phyloP scores from a whole-genome alignment of 2,329 filamentous ascomycete species.

The Colletotrichum echinochloae region DNA sequence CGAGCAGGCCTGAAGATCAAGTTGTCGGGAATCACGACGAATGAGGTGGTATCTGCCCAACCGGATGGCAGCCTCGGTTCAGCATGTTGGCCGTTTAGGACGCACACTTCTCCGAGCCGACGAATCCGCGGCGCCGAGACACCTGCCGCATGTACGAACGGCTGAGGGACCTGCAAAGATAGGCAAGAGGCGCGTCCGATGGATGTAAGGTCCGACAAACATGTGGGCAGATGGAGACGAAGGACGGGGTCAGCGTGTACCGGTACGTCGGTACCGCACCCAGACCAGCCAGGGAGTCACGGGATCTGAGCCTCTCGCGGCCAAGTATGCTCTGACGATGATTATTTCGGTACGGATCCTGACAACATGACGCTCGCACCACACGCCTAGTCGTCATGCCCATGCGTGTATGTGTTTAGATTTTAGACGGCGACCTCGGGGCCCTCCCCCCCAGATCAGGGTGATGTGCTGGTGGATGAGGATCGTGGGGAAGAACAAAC shows the following conservation, averaged over 20 bases:
- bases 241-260: not conserved
- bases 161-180: not conserved
- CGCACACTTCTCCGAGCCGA: not conserved
- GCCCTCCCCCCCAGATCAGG: not conserved
- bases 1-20: not conserved
- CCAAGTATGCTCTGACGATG: not conserved
- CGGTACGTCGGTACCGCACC: not conserved
- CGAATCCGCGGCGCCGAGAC: not conserved
- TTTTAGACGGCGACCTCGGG: not conserved
- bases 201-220: not conserved
- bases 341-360: not conserved
- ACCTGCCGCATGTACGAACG: not conserved
- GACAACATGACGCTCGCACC: not conserved
- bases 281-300: not conserved
- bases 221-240: not conserved
- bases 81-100: constrained; percentile 2
- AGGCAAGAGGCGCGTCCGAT: not conserved
- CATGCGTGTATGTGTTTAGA: not conserved
- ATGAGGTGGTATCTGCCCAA: not conserved
- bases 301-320: not conserved
- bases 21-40: not conserved
- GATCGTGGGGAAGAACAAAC: not conserved
- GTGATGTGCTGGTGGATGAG: not conserved
- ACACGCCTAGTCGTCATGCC: not conserved
- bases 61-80: not conserved